Base-by-base conservation (phyloP, 1,284 basidiomycete species). In the Cutaneotrichosporon cutaneum region DNA sequence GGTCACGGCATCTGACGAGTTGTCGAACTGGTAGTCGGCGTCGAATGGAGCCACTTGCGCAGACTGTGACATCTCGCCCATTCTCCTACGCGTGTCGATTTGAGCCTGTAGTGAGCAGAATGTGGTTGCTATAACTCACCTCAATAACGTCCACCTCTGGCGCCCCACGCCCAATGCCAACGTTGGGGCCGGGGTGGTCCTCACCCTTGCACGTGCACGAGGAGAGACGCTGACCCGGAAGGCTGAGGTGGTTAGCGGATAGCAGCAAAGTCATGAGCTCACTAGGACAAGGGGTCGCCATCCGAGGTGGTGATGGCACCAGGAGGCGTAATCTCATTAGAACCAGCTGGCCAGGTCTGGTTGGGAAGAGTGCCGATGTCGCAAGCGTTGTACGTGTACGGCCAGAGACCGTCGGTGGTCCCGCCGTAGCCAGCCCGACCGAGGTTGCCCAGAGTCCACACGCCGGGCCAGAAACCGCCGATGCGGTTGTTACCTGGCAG, bases 391-490 rank as follows among this genome's bases (percentile, higher is more conserved):
- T 91, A 90, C 2, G 85, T 85, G 64, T 78, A 79, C 8, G 78
- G 77, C 77, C 77, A 78, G 24, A 70, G 70, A 7, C 76, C 76
- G 59, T 94, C 90, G 2, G 88, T 88, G 0, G 89, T 88, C 0
- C 88, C 90, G 22, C 87, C 83, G 74, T 91, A 88, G 3, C 92
- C 92, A 0, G 92, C 87, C 56, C 92, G 81, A 1, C 88, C 92
- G 3, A 96, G 83, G 72, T 95, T 95, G 4, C 92, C 92, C 89
- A 96, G 90, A 7, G 89, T 90, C 92, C 92, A 94, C 63, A 89
- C 77, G 48, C 87, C 88, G 22, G 89, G 89, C 89, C 89, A 92
- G 33, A 90, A 81, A 45, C 86, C 86, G 39, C 70, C 65, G 24
- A 74, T 58, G 9, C 50, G 45, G 33, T 65, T 67, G 26, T 59